Evolutionary conservation across 257 asterid genomes (phyloP), one percentile per base, ranked within the genome.

Genomic region (Gentiana straminea): DNA sequence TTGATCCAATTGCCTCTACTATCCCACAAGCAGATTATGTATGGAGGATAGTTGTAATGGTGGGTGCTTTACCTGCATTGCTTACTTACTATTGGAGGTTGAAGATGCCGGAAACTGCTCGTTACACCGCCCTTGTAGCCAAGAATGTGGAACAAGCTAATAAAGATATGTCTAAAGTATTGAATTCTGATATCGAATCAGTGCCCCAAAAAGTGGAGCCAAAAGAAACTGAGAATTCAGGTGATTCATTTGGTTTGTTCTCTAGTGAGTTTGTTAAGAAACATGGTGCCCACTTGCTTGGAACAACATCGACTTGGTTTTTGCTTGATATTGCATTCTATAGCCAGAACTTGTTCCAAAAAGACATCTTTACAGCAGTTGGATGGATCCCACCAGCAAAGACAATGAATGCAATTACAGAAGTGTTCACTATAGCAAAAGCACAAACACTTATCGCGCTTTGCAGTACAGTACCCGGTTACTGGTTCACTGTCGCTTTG

Each of bases 41-140:
- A 1, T 82, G 90, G 90, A 70, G 90, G 69, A 82, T 82, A 3
- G 74, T 82, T 13, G 35, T 82, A 33, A 82, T 82, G 83, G 57
- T 12, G 5, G 90, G 90, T 1, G 80, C 89, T 1, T 1, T 78
- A 2, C 89, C 89, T 0, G 85, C 89, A 0, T 10, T 76, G 4
- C 55, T 73, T 13, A 81, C 89, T 0, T 81, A 63, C 65, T 81
- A 81, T 61, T 75, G 76, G 79, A 60, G 88, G 71, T 57, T 63
- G 59, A 80, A 80, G 74, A 80, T 81, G 89, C 89, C 84, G 0
- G 89, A 81, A 52, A 81, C 89, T 24, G 85, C 89, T 2, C 81
- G 89, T 7, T 81, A 73, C 79, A 81, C 85, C 0, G 89, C 89
- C 43, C 69, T 81, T 1, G 89, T 81, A 6, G 89, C 89, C 34